A percentile compares a stretch with the other conserved stretches of the same genome.
These are phyloP conservation scores for Hyaloscypha bicolor DNA, from an alignment of 495 filamentous ascomycete genomes.

Conservation along the genomic window DNA sequence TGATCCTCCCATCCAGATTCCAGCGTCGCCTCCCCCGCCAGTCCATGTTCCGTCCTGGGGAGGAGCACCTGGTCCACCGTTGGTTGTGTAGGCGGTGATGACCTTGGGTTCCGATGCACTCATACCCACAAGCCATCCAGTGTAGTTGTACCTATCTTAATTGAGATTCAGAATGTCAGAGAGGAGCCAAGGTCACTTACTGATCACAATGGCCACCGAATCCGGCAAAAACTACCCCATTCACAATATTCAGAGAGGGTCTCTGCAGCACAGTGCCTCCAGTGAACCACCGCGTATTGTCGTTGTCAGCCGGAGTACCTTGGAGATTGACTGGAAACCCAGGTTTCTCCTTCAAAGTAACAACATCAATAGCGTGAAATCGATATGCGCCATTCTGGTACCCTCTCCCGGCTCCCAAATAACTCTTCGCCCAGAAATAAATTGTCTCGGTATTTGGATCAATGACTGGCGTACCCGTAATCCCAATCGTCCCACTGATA, in stretches of 20 bases:
- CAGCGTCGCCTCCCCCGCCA: constrained; percentile 31
- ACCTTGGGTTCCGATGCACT: constrained; percentile 15
- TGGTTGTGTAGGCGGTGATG: constrained; percentile 6
- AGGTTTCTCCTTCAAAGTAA: background rate
- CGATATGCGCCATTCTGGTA: constrained; percentile 6
- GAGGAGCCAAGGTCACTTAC: no score
- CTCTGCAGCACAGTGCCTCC: constrained; percentile 34
- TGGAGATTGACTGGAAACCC: background rate
- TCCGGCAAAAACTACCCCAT: constrained; percentile 40
- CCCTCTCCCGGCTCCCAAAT: constrained; percentile 28
- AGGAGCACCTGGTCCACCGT: constrained; percentile 17
- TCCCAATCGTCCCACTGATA: constrained; percentile 23
- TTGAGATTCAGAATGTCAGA: no score
- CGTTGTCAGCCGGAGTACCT: background rate
- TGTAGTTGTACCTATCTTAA: constrained; percentile 24
- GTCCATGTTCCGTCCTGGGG: constrained; percentile 30
- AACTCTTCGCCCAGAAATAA: constrained; percentile 46
- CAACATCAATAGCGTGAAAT: no score
- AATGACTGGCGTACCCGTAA: constrained; percentile 43
- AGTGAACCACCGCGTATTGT: background rate
- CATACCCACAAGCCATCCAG: constrained; percentile 37
- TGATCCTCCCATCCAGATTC: constrained; percentile 22
- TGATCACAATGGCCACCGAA: constrained; percentile 43
- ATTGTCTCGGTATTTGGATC: constrained; percentile 40
- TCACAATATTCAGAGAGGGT: constrained; percentile 40